Conservation (phyloP, 257 asterid species). For the Solanum sejunctum region DNA sequence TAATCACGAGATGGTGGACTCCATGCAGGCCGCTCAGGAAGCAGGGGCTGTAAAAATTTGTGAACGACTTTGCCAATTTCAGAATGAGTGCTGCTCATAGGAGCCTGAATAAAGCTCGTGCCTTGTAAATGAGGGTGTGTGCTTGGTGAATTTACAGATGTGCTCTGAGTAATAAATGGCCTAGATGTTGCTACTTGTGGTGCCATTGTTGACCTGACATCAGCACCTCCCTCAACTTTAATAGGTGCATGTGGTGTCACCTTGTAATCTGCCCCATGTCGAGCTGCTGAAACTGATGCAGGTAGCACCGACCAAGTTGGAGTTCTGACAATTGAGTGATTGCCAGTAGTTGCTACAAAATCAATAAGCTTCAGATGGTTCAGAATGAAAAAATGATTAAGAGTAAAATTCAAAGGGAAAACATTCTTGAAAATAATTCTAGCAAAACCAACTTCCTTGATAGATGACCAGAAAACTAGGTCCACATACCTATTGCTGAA, state of each 20-base stretch:
- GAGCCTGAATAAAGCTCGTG: slow-evolving; percentile 23
- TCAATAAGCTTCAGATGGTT: slow-evolving; percentile 9
- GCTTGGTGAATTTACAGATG: slow-evolving; percentile 23
- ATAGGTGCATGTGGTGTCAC: slow-evolving; percentile 30
- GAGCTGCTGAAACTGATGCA: slow-evolving; percentile 39
- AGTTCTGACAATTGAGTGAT: slow-evolving; percentile 33
- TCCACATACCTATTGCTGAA: background rate
- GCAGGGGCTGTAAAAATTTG: slow-evolving; percentile 48
- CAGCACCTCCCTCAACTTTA: slow-evolving; percentile 49
- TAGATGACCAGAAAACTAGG: background rate
- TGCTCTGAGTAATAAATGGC: slow-evolving; percentile 34
- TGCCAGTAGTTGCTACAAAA: slow-evolving; percentile 33
- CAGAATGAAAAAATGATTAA: slow-evolving; percentile 5
- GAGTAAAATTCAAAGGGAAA: slow-evolving; percentile 2
- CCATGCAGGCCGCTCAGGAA: slow-evolving; percentile 57
- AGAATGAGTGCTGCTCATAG: slow-evolving; percentile 47
- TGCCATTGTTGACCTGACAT: slow-evolving; percentile 31
- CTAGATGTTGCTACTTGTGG: slow-evolving; percentile 35
- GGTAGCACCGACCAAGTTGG: slow-evolving; percentile 74
- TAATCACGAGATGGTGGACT: slow-evolving; percentile 87
- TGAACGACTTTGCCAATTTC: slow-evolving; percentile 73
- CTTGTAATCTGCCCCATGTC: slow-evolving; percentile 37
- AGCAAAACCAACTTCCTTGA: background rate
- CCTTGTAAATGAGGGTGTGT: slow-evolving; percentile 33
- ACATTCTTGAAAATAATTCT: background rate